Conservation (phyloP, 306 rosid species). For the Bauhinia variegata region DNA sequence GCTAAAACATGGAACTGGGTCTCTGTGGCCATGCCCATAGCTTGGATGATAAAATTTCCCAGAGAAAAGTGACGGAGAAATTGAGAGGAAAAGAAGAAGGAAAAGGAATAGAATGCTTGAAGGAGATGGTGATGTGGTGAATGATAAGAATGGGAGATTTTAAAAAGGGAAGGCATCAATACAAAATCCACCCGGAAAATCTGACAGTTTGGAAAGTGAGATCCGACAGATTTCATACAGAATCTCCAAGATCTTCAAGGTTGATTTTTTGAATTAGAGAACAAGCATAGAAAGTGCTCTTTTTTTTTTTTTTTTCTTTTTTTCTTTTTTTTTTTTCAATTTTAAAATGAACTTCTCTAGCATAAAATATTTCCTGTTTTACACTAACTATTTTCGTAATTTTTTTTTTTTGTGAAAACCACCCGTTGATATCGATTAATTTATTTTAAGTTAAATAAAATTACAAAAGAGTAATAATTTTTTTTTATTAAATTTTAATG, state of each 20-base stretch:
- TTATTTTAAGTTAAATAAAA: no score
- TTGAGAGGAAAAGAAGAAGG: no score
- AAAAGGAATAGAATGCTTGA: no score
- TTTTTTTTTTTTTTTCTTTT: conserved; percentile 16
- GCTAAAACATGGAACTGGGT: conserved; percentile 81
- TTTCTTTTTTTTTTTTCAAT: conserved; percentile 28
- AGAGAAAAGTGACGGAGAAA: conserved; percentile 10
- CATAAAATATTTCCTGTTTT: no score
- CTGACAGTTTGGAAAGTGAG: conserved; percentile 84
- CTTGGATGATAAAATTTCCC: background rate
- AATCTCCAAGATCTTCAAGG: conserved; percentile 65
- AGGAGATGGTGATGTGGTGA: background rate
- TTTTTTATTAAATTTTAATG: no score
- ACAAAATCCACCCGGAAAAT: conserved; percentile 56
- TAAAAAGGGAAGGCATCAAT: conserved; percentile 54
- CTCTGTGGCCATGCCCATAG: conserved; percentile 63
- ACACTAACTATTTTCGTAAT: no score
- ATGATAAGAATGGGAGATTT: conserved; percentile 44
- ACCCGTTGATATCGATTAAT: no score
- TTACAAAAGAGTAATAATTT: no score
- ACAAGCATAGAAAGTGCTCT: conserved; percentile 56
- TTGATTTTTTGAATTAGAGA: conserved; percentile 66
- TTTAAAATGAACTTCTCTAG: conserved; percentile 29
- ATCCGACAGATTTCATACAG: conserved; percentile 74
- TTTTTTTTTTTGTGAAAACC: no score